Base-by-base conservation (phyloP, 164 flowering plant species). In the Cinnamomum chago region DNA sequence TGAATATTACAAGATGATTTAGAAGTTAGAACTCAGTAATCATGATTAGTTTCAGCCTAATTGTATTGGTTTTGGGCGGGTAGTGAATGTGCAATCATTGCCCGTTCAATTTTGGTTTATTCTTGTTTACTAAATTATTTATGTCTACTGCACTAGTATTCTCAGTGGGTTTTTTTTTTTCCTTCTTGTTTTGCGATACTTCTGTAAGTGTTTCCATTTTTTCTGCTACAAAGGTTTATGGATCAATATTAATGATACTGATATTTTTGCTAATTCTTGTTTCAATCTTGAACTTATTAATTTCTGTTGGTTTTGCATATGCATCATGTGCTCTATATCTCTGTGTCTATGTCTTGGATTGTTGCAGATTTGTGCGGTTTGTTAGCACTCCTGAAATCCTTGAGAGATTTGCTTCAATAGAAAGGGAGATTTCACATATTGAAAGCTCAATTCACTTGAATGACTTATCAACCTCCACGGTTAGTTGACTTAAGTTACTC, bases 351-450 rank as follows among this genome's bases (percentile, higher is more conserved):
- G 60, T 58, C 33, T n/a, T 75, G 52, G 50, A 58, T 72, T 74
- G 70, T 17, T 20, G 69, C 84, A 94, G 98, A 82, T 94, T 94
- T 81, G 98, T 94, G 83, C 82, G 90, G 74, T 94, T 94, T 84
- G 92, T 94, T 24, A 87, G 83, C 74, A 84, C 95, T 13, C 98
- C 98, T 1, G 98, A 94, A 76, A 86, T 92, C 76, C 89, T 94
- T 50, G 98, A 94, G 88, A 85, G 98, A 77, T 87, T 92, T 81
- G 94, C 89, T 47, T 86, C 89, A 9, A 83, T 88, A 52, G 95
- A 94, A 87, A 86, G 62, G 62, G 98, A 94, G 86, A 86, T 94
- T 51, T 78, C 76, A 62, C 95, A 94, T 87, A 89, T 92, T 73
- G 91, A 92, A 80, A 73, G 70, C 73, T 93, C 98, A 0, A 79